These are phyloP conservation scores for Evansstolkia leycettana DNA, from an alignment of 495 filamentous ascomycete genomes.

Conservation along the genomic window DNA sequence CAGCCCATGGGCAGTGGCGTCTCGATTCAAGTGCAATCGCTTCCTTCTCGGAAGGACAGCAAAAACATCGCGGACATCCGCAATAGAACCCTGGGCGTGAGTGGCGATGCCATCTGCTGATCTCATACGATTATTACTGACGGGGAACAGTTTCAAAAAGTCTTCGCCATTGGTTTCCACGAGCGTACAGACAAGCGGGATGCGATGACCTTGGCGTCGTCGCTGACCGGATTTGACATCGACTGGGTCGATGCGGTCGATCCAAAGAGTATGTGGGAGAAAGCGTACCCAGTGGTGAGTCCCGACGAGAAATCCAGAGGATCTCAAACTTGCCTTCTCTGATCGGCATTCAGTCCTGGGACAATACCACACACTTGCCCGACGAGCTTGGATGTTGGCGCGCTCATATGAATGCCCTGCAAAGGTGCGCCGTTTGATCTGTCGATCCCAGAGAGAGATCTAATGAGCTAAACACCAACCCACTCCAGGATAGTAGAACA, in stretches of 20 bases:
- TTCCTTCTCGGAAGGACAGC: too few relatives aligned
- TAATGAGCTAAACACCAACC: neutral
- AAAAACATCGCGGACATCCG: too few relatives aligned
- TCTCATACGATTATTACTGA: too few relatives aligned
- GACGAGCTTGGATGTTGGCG: slow-evolving; percentile 24
- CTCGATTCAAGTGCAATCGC: too few relatives aligned
- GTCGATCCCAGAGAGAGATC: neutral
- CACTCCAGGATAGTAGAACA: slow-evolving; percentile 27
- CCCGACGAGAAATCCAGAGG: slow-evolving; percentile 9
- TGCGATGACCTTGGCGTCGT: slow-evolving; percentile 41
- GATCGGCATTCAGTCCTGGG: neutral
- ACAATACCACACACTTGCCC: slow-evolving; percentile 1
- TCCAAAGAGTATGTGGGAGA: slow-evolving; percentile 8
- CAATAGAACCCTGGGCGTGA: too few relatives aligned
- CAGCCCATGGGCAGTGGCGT: too few relatives aligned
- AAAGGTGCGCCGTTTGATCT: slow-evolving; percentile 9
- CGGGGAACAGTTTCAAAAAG: neutral
- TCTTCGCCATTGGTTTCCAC: slow-evolving; percentile 51
- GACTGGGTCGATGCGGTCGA: slow-evolving; percentile 43
- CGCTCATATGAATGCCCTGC: slow-evolving; percentile 25
- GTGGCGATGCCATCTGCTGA: too few relatives aligned
- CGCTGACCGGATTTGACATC: slow-evolving; percentile 36
- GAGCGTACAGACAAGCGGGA: slow-evolving; percentile 51
- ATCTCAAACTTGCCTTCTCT: slow-evolving; percentile 8
- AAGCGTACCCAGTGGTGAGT: slow-evolving; percentile 3